These are phyloP conservation scores for Bidens hawaiensis DNA, from an alignment of 140 eudicot genomes.

Conservation along the genomic window DNA sequence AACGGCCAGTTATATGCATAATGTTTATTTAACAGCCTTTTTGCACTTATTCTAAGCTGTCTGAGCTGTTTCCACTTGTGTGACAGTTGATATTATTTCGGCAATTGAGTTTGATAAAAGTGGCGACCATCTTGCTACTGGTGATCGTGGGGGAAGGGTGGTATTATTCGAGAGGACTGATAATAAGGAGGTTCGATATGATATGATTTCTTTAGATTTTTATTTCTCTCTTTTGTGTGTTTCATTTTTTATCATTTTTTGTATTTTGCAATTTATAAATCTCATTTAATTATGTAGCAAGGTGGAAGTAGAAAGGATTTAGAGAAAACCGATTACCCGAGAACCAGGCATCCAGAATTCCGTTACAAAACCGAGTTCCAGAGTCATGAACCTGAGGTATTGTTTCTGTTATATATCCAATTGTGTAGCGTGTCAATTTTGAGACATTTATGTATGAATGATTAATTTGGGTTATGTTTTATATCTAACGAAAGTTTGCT, in stretches of 20 bases:
- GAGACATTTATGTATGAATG: not conserved
- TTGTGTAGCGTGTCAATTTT: not conserved
- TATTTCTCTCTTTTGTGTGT: not conserved
- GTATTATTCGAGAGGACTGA: constrained; percentile 99
- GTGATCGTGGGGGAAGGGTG: constrained; percentile 99
- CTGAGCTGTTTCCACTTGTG: constrained; percentile 16
- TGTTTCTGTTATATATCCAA: not conserved
- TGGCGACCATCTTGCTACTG: constrained; percentile 99
- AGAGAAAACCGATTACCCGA: constrained; percentile 69
- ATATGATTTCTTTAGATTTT: not conserved
- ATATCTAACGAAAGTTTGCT: not conserved
- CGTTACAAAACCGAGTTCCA: constrained; percentile 98
- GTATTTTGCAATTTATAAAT: not conserved
- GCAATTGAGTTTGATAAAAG: constrained; percentile 99
- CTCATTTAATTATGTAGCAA: constrained; percentile 38
- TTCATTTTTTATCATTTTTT: not conserved
- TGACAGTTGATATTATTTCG: constrained; percentile 92
- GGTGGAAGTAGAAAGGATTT: constrained; percentile 73
- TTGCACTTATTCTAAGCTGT: not conserved
- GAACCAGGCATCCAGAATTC: constrained; percentile 87
- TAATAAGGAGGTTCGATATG: constrained; percentile 62
- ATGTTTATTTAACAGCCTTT: not conserved
- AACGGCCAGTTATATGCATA: not conserved
- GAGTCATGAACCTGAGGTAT: constrained; percentile 99
- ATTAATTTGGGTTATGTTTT: not conserved